phyloP scores from a whole-genome alignment of 2,329 filamentous ascomycete genomes.

The Sclerotinia trifoliorum region DNA sequence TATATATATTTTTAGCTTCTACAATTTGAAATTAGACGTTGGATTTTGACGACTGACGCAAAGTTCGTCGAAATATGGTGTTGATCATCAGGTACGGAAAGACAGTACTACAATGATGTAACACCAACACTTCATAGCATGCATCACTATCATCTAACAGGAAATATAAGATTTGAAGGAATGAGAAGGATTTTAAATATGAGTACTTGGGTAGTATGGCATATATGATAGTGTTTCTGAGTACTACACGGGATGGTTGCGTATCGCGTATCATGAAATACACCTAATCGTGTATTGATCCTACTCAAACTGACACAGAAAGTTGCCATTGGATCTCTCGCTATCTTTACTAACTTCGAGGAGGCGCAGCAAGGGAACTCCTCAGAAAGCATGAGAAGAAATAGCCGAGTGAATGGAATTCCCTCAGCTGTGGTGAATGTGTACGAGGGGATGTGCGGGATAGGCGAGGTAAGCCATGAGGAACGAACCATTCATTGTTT shows the following conservation, averaged over 20 bases:
- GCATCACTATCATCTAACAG: background rate
- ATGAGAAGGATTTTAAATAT: slow-evolving; percentile 12
- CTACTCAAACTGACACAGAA: slow-evolving; percentile 4
- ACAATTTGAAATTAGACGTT: background rate
- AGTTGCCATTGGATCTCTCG: background rate
- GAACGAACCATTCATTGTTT: background rate
- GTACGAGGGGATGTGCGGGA: background rate
- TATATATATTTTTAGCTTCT: background rate
- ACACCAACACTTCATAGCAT: background rate
- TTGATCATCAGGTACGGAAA: slow-evolving; percentile 4
- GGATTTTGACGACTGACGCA: background rate
- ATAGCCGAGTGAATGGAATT: background rate
- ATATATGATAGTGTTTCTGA: background rate
- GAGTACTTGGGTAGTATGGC: background rate
- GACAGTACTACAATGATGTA: background rate
- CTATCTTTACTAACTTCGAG: background rate
- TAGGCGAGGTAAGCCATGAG: background rate
- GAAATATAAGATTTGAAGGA: slow-evolving; percentile 15
- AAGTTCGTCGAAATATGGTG: background rate
- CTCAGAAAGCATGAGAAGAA: background rate
- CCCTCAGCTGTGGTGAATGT: background rate
- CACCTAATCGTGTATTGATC: slow-evolving; percentile 5
- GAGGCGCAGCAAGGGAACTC: background rate
- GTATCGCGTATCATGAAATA: background rate
- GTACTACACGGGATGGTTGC: slow-evolving; percentile 13